These are phyloP conservation scores for Neurospora sp. DNA, from an alignment of 2,329 filamentous ascomycete genomes.

Conservation along the genomic window DNA sequence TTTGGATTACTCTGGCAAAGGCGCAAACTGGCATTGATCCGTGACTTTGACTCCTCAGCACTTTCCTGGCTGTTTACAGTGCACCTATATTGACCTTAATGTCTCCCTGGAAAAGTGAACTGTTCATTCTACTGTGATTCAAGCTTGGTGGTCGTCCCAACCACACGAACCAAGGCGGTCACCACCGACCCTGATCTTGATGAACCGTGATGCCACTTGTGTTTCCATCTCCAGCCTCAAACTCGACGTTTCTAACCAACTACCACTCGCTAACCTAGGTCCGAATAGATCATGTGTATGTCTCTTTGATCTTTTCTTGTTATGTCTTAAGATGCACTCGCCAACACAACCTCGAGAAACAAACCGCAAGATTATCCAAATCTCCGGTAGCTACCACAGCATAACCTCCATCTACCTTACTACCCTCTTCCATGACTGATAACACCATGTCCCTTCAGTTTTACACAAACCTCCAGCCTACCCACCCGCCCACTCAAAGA, in stretches of 20 bases:
- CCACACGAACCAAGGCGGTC: neutral
- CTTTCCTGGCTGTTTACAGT: neutral
- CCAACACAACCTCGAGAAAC: neutral
- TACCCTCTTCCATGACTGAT: neutral
- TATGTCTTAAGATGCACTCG: no score
- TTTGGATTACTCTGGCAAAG: neutral
- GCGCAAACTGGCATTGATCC: neutral
- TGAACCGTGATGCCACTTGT: no score
- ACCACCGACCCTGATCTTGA: neutral
- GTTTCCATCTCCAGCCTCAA: no score
- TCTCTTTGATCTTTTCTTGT: no score
- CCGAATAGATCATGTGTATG: no score
- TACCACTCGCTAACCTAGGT: no score
- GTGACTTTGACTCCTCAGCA: neutral
- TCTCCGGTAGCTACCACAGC: no score
- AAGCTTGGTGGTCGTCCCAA: neutral
- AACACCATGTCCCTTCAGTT: no score
- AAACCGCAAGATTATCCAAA: no score
- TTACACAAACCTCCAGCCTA: neutral
- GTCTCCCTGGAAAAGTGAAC: neutral
- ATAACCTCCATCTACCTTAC: neutral
- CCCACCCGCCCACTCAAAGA: neutral
- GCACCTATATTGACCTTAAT: neutral
- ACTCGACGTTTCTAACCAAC: no score
- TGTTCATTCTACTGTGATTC: neutral